A percentile compares a stretch with the other conserved stretches of the same genome.
Evolutionary conservation across 164 flowering plant species (phyloP).

Genomic region (Vitis rotundifolia): DNA sequence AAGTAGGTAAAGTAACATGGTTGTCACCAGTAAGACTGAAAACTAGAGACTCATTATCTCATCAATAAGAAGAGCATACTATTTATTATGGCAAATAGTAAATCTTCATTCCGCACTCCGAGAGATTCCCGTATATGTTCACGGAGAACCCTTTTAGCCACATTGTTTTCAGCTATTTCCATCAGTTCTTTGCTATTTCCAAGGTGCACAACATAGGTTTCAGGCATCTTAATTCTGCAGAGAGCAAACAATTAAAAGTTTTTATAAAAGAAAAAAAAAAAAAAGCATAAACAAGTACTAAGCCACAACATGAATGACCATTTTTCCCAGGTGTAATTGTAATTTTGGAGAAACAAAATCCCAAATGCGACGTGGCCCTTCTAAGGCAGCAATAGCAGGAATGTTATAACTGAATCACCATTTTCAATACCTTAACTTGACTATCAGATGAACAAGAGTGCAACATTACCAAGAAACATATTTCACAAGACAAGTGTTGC

Average conservation of each 20-base stretch:
- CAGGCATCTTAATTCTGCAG: conserved; percentile 88
- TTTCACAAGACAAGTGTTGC: too few relatives aligned
- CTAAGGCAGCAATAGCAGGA: background rate
- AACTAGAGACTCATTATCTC: background rate
- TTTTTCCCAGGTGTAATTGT: background rate
- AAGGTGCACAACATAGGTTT: conserved; percentile 92
- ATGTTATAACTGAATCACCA: background rate
- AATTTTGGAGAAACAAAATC: background rate
- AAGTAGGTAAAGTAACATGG: background rate
- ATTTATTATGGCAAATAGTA: conserved; percentile 87
- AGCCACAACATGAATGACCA: too few relatives aligned
- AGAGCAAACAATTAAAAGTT: conserved; percentile 9
- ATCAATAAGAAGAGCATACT: conserved; percentile 48
- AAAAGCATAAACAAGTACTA: too few relatives aligned
- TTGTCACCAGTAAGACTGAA: background rate
- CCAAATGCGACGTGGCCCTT: background rate
- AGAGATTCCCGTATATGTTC: conserved; percentile 94
- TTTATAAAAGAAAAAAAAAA: background rate
- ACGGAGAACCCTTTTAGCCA: conserved; percentile 83
- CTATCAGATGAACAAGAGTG: background rate
- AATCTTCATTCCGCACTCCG: conserved; percentile 84
- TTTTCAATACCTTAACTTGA: background rate
- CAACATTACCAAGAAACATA: too few relatives aligned
- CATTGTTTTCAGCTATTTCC: conserved; percentile 90
- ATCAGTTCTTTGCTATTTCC: conserved; percentile 96